These are phyloP conservation scores for Pisolithus orientalis DNA, from an alignment of 768 basidiomycete genomes.

Conservation along the genomic window DNA sequence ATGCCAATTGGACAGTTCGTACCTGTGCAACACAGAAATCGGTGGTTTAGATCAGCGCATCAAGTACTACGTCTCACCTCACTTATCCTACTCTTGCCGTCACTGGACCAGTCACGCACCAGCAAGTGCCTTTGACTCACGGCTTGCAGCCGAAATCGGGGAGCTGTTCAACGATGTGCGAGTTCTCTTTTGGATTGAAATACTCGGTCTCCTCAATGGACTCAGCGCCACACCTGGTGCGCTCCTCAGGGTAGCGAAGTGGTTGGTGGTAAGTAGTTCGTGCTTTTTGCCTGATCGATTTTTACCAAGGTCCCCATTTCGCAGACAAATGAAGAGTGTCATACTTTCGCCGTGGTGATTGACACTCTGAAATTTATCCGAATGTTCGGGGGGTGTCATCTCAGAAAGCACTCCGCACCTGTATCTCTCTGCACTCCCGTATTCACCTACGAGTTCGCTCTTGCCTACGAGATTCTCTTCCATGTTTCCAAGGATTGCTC, in stretches of 20 bases:
- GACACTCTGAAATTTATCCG: slow-evolving; percentile 27
- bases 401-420: slow-evolving; percentile 30
- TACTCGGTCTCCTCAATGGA: slow-evolving; percentile 17
- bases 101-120: slow-evolving; percentile 31
- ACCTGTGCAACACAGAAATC: slow-evolving; percentile 23
- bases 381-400: slow-evolving; percentile 24
- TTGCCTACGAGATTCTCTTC: slow-evolving; percentile 5
- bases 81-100: slow-evolving; percentile 31
- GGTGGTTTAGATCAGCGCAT: slow-evolving; percentile 12
- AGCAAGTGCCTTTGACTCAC: slow-evolving; percentile 4
- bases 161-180: slow-evolving; percentile 15
- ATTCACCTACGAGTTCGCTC: slow-evolving; percentile 21
- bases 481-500: slow-evolving; percentile 1
- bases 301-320: not conserved
- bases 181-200: slow-evolving; percentile 36
- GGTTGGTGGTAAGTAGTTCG: not conserved
- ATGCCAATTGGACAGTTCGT: slow-evolving; percentile 31
- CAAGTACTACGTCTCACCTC: slow-evolving; percentile 18
- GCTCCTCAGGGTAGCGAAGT: not conserved
- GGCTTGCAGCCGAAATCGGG: slow-evolving; percentile 9
- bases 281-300: not conserved
- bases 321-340: slow-evolving; percentile 7
- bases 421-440: slow-evolving; percentile 34
- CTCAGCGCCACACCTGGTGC: not conserved
- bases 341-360: slow-evolving; percentile 8